Base-by-base conservation (phyloP, 306 rosid species). In the Trifolium pratense region DNA sequence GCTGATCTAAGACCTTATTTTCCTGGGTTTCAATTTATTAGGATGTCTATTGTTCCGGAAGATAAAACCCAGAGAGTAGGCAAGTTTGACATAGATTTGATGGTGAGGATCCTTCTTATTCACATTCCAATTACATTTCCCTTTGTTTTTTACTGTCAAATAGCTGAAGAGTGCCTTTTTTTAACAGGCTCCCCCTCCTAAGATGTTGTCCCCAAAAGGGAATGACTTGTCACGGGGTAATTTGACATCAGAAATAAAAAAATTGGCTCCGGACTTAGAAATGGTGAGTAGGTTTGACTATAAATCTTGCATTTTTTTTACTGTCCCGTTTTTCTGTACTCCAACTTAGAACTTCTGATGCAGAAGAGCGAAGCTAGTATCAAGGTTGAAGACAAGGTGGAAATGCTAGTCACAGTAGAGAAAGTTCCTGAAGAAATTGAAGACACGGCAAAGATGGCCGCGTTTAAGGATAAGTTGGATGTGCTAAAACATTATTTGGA, bases 101-200 rank as follows among this genome's bases (percentile, higher is more conserved):
- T 85, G 97, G 97, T 91, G 83, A 87, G 88, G 46, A 65, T 73
- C 59, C 53, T 64, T 65, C 64, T 62, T 62, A 56, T 51, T 63
- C 12, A 3, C 31, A 37, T 81, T 82, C 21, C 11, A 2, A 40
- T 76, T 84, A 16, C 46, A 58, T 66, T 84, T 73, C 48, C 21
- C 2, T 68, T 73, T 17, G 32, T 42, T 65, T 55, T 78, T 60
- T 71, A 14, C 65, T 76, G 73, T 72, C 73, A 69, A 49, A 17
- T 81, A 52, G 48, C 79, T 88, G 67, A 82, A 64, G 56, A 29
- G 45, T 71, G 43, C 12, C 31, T 77, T 76, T 79, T 78, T 75
- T 34, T n/a, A 43, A 62, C 86, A 91, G 97, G 92, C 86, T 78
- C 78, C 90, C 87, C 89, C 93, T 69, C 88, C 89, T 45, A 75